These are phyloP conservation scores for Gomphus sp. DNA, from an alignment of 1,284 basidiomycete species.

Conservation along the genomic window DNA sequence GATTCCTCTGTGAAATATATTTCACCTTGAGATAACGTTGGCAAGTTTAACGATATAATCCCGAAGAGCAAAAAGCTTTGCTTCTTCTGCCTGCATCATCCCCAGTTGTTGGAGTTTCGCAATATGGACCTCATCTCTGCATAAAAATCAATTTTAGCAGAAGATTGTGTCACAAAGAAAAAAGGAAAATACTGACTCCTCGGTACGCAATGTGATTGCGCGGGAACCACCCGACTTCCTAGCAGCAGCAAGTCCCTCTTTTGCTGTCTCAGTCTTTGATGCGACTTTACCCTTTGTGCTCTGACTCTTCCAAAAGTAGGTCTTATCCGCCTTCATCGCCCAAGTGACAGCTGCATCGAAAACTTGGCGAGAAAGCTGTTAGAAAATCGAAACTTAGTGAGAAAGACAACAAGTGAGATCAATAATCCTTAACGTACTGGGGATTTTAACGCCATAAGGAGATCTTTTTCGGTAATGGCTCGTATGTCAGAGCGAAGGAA, in stretches of 20 bases:
- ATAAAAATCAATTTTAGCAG: constrained; percentile 10
- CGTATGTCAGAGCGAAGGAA: constrained; percentile 83
- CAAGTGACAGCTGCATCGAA: constrained; percentile 83
- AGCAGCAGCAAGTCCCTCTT: constrained; percentile 57
- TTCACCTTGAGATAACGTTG: constrained; percentile 52
- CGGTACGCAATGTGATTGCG: constrained; percentile 39
- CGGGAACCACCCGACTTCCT: constrained; percentile 42
- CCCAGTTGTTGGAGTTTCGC: constrained; percentile 72
- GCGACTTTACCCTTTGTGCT: constrained; percentile 25
- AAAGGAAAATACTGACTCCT: constrained; percentile 48
- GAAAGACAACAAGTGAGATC: not conserved
- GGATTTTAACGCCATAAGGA: constrained; percentile 68
- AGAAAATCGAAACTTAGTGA: constrained; percentile 5
- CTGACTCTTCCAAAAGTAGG: constrained; percentile 65
- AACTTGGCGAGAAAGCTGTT: constrained; percentile 67
- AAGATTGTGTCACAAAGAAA: not conserved
- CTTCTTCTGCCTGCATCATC: constrained; percentile 71
- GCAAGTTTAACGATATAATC: constrained; percentile 85
- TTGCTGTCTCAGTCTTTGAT: constrained; percentile 52
- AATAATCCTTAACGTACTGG: constrained; percentile 47
- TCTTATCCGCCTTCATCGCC: constrained; percentile 75
- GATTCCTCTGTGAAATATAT: not conserved
- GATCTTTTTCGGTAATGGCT: constrained; percentile 61
- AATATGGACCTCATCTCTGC: constrained; percentile 69
- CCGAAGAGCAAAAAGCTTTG: constrained; percentile 75